A percentile compares a stretch with the other conserved stretches of the same genome.
phyloP scores from a whole-genome alignment of 805 yeast genomes.

The Ogataea minuta region DNA sequence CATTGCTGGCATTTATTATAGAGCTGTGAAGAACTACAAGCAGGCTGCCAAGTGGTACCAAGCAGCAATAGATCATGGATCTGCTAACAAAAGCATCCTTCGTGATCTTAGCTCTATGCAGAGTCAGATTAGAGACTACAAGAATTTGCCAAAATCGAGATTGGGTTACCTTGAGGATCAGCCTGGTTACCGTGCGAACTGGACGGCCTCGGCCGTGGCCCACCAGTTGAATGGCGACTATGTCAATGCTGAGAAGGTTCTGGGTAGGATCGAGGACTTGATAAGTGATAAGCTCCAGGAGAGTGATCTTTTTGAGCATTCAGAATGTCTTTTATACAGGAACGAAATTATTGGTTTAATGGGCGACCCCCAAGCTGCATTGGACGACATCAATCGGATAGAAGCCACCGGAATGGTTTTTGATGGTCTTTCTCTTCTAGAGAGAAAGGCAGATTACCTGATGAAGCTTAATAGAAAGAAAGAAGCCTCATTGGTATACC shows the following conservation, averaged over 20 bases:
- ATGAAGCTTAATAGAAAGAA: slow-evolving; percentile 52
- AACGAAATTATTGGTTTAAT: slow-evolving; percentile 60
- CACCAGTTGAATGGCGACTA: slow-evolving; percentile 71
- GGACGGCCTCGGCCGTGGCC: slow-evolving; percentile 88
- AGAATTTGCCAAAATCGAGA: slow-evolving; percentile 60
- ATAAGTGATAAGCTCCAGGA: slow-evolving; percentile 67
- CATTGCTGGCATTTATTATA: slow-evolving; percentile 79
- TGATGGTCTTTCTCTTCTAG: slow-evolving; percentile 62
- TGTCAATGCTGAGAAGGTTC: slow-evolving; percentile 65
- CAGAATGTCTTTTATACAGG: slow-evolving; percentile 76
- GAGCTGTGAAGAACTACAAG: slow-evolving; percentile 62
- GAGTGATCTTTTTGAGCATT: slow-evolving; percentile 69
- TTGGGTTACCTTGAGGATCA: slow-evolving; percentile 64
- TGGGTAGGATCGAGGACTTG: slow-evolving; percentile 71
- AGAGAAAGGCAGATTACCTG: slow-evolving; percentile 64
- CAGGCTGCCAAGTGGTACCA: slow-evolving; percentile 80
- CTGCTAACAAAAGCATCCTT: slow-evolving; percentile 72
- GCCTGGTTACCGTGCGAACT: slow-evolving; percentile 83
- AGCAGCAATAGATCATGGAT: slow-evolving; percentile 72
- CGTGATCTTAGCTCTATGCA: slow-evolving; percentile 81
- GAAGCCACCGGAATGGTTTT: slow-evolving; percentile 45
- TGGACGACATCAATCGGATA: slow-evolving; percentile 56
- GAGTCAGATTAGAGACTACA: slow-evolving; percentile 74
- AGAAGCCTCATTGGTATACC: slow-evolving; percentile 68
- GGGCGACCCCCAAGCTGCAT: slow-evolving; percentile 64